A percentile compares a stretch with the other conserved stretches of the same genome.
Conservation (phyloP, 495 filamentous ascomycete genomes). For the Hypoxylon crocopeplum region DNA sequence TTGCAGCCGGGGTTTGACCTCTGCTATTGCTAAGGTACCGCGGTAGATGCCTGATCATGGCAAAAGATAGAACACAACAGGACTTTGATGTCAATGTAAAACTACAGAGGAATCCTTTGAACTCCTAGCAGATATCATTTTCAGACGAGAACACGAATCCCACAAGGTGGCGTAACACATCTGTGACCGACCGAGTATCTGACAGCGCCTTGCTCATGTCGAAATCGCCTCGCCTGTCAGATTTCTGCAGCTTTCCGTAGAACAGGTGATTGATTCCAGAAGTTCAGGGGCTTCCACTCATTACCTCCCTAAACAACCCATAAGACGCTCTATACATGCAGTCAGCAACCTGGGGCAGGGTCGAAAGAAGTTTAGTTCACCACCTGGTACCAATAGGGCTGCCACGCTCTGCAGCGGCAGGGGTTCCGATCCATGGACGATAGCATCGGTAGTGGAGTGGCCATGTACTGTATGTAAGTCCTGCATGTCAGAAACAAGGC, state of each 20-base stretch:
- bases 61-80: too few species aligned
- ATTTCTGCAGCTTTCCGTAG: too few species aligned
- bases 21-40: not conserved
- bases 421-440: conserved; percentile 4
- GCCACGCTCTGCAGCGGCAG: conserved; percentile 3
- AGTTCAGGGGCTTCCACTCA: not conserved
- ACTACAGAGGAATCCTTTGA: not conserved
- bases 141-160: too few species aligned
- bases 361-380: conserved; percentile 10
- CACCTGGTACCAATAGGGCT: conserved; percentile 16
- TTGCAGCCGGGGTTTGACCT: not conserved
- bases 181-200: too few species aligned
- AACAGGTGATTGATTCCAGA: too few species aligned
- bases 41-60: too few species aligned
- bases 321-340: conserved; percentile 4
- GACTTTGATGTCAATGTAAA: not conserved
- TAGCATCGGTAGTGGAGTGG: conserved; percentile 12
- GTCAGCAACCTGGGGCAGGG: conserved; percentile 24
- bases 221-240: too few species aligned
- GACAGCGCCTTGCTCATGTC: too few species aligned
- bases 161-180: too few species aligned
- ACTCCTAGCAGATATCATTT: too few species aligned
- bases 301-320: too few species aligned
- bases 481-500: conserved; percentile 16
- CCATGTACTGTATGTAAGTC: conserved; percentile 8